Base-by-base conservation (phyloP, 2,329 filamentous ascomycete genomes). In the Aspergillus sp. region DNA sequence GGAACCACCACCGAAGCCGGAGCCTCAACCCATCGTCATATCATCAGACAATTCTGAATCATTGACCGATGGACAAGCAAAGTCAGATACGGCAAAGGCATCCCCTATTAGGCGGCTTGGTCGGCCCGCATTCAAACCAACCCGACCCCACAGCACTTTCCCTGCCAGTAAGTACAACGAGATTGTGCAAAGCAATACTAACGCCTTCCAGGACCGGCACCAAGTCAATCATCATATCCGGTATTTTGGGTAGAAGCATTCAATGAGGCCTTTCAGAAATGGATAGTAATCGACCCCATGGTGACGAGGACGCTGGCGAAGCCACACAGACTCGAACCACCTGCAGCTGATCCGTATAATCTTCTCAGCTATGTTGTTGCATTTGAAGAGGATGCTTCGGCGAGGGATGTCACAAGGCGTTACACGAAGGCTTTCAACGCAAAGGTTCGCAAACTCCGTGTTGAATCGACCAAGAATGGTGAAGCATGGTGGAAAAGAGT, bases 241-340 rank as follows among this genome's bases (percentile, higher is more conserved):
- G 82, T 98, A 3, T 98, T 92, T 70, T 99, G 95, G 95, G 88
- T 97, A 0, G 95, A 99, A 75, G 88, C 91, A 3, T 90, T 96
- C 63, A 93, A 97, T 62, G 80, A 86, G 53, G 89, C 90, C 0
- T 86, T 91, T 62, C 90, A 97, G 70, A 96, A 91, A 78, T 99
- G 95, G 95, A 85, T 96, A 55, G 84, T 91, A 0, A 85, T 95
- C 39, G 95, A 99, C 70, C 86, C 93, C 0, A 75, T 97, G 0
- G 91, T 95, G 2, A 96, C 93, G 0, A 82, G 85, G 55, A 89
- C 87, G 63, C 86, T 96, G 55, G 90, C 87, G 70, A 92, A 90
- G 59, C 85, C 91, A 0, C 83, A 82, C 31, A 86, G 84, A 47
- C 80, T 99, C 27, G 95, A 99, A 68, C 95, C 95, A 0, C 91